Conservation (phyloP, 257 asterid species). For the Solanum infundibuliforme region DNA sequence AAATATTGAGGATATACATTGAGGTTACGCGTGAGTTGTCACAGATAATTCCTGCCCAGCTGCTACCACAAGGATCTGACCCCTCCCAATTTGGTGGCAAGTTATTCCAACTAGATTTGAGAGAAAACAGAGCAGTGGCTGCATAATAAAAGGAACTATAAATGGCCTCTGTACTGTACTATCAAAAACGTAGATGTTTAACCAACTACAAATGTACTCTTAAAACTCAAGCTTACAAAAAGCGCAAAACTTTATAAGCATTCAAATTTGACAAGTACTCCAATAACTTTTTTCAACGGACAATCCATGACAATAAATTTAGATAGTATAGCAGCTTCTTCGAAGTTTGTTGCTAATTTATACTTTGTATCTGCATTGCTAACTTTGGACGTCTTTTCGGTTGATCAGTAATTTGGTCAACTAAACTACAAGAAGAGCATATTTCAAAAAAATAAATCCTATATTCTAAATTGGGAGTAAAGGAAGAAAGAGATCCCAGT, state of each 20-base stretch:
- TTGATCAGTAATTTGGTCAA: background rate
- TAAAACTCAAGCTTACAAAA: background rate
- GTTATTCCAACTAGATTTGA: conserved; percentile 63
- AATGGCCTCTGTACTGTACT: background rate
- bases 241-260: background rate
- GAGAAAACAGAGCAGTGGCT: conserved; percentile 61
- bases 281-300: background rate
- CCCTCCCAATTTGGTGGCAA: conserved; percentile 86
- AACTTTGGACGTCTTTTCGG: background rate
- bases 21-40: conserved; percentile 47
- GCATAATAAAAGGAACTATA: conserved; percentile 9
- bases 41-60: conserved; percentile 76
- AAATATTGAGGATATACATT: conserved; percentile 31
- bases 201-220: background rate
- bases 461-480: background rate
- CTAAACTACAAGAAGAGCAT: background rate
- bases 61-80: conserved; percentile 65
- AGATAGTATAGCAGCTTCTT: background rate
- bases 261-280: background rate
- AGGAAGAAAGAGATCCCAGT: background rate
- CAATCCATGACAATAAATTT: background rate
- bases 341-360: background rate
- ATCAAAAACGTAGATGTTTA: background rate
- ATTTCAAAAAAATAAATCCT: background rate
- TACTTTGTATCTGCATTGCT: background rate